Percentiles rank a stretch among this genome's conserved stretches.
Evolutionary conservation across 192 early-diverging fungal species (phyloP).

Genomic region (Coemansia aciculifera): DNA sequence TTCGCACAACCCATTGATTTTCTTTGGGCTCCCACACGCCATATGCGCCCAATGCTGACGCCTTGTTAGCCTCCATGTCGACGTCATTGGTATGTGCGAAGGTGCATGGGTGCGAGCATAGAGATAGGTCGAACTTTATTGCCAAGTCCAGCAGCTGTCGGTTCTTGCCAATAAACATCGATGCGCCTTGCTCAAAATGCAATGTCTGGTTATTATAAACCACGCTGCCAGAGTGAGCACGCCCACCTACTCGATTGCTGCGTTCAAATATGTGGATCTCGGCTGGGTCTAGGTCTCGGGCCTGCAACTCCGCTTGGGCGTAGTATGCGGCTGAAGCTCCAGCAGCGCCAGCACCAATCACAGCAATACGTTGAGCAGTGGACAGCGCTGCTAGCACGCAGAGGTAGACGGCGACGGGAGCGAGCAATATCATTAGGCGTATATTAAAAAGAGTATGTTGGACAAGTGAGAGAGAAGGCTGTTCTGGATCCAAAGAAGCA

Average conservation of each 20-base stretch:
- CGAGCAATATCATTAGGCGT: neutral
- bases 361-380: slow-evolving; percentile 12
- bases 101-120: slow-evolving; percentile 38
- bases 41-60: slow-evolving; percentile 7
- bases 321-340: slow-evolving; percentile 22
- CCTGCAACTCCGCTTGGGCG: slow-evolving; percentile 12
- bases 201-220: slow-evolving; percentile 19
- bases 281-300: neutral
- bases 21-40: slow-evolving; percentile 26
- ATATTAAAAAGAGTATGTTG: neutral
- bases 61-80: neutral
- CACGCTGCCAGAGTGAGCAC: slow-evolving; percentile 19
- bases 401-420: neutral
- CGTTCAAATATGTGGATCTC: slow-evolving; percentile 38
- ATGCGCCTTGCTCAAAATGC: slow-evolving; percentile 31
- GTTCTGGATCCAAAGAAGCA: neutral
- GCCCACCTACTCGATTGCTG: slow-evolving; percentile 16
- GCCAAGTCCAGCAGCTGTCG: slow-evolving; percentile 23
- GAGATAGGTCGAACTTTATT: slow-evolving; percentile 25
- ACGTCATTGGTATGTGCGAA: slow-evolving; percentile 1
- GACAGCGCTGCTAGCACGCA: neutral
- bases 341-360: slow-evolving; percentile 22
- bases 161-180: slow-evolving; percentile 40
- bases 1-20: slow-evolving; percentile 19
- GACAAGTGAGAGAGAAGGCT: neutral